Conservation (phyloP, 1,139 yeast species). For the Komagataea norvegica region DNA sequence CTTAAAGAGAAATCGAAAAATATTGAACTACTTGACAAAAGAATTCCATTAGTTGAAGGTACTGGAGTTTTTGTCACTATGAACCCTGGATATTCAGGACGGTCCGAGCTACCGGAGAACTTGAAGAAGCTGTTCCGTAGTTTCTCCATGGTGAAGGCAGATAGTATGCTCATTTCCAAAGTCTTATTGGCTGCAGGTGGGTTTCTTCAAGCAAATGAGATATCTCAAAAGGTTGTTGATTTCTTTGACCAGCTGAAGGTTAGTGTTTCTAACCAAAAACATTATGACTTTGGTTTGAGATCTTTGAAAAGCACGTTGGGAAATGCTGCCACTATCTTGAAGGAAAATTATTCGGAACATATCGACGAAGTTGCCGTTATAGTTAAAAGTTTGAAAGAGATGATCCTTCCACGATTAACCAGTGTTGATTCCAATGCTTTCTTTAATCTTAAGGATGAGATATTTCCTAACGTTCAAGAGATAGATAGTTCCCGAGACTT, state of each 20-base stretch:
- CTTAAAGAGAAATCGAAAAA: slow-evolving; percentile 27
- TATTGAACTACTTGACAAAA: slow-evolving; percentile 49
- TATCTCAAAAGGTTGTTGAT: slow-evolving; percentile 51
- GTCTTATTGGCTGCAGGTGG: slow-evolving; percentile 74
- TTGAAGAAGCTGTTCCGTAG: slow-evolving; percentile 73
- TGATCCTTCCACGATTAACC: slow-evolving; percentile 62
- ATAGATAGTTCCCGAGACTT: slow-evolving; percentile 20
- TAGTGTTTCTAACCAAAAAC: slow-evolving; percentile 50
- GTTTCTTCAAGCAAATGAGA: slow-evolving; percentile 42
- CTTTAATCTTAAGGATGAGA: slow-evolving; percentile 27
- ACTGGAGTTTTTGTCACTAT: slow-evolving; percentile 85
- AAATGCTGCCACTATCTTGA: slow-evolving; percentile 50
- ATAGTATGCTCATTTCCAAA: slow-evolving; percentile 62
- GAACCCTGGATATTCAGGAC: slow-evolving; percentile 87
- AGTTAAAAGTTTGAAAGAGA: slow-evolving; percentile 50
- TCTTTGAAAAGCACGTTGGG: slow-evolving; percentile 65
- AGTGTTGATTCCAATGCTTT: slow-evolving; percentile 45
- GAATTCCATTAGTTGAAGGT: slow-evolving; percentile 40
- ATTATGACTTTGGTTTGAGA: slow-evolving; percentile 88
- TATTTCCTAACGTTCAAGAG: slow-evolving; percentile 29
- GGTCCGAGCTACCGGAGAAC: slow-evolving; percentile 82
- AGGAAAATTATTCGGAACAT: slow-evolving; percentile 22
- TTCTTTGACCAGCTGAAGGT: slow-evolving; percentile 45
- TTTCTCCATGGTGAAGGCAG: slow-evolving; percentile 73
- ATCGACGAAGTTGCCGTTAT: slow-evolving; percentile 39